phyloP scores from a whole-genome alignment of 352 stramenopile genomes.

The Globisporangium emineosum region DNA sequence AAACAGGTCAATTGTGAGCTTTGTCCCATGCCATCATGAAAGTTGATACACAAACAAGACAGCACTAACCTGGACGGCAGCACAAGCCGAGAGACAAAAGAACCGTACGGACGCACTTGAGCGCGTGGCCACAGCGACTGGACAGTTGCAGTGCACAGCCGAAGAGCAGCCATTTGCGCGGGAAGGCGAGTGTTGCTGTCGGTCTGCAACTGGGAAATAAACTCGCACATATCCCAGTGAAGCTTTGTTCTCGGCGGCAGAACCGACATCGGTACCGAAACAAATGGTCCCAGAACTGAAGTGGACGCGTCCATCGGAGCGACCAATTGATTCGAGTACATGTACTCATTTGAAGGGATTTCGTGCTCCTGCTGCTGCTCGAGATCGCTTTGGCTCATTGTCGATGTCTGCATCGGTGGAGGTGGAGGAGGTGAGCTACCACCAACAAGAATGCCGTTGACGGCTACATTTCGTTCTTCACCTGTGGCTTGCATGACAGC shows the following conservation, averaged over 20 bases:
- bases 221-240: slow-evolving; percentile 88
- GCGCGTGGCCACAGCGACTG: slow-evolving; percentile 93
- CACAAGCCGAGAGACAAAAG: slow-evolving; percentile 93
- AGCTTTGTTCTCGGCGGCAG: slow-evolving; percentile 82
- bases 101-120: slow-evolving; percentile 97
- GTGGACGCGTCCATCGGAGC: slow-evolving; percentile 28
- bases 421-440: slow-evolving; percentile 21
- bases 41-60: neutral
- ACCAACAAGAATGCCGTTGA: neutral
- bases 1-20: neutral
- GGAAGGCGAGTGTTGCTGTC: slow-evolving; percentile 65
- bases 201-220: slow-evolving; percentile 72
- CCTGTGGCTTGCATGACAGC: neutral
- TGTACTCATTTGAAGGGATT: slow-evolving; percentile 29
- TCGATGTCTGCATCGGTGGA: slow-evolving; percentile 27
- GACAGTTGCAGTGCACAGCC: slow-evolving; percentile 77
- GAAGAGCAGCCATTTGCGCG: slow-evolving; percentile 72
- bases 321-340: slow-evolving; percentile 38
- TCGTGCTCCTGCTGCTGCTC: slow-evolving; percentile 16
- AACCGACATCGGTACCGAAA: slow-evolving; percentile 81
- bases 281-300: slow-evolving; percentile 69
- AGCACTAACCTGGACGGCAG: slow-evolving; percentile 86
- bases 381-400: slow-evolving; percentile 4
- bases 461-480: neutral
- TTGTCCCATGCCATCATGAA: neutral